Evolutionary conservation across 2,329 filamentous ascomycete species (phyloP), one percentile per base, ranked within the genome.

Genomic region (Ceratocystis lukuohia): DNA sequence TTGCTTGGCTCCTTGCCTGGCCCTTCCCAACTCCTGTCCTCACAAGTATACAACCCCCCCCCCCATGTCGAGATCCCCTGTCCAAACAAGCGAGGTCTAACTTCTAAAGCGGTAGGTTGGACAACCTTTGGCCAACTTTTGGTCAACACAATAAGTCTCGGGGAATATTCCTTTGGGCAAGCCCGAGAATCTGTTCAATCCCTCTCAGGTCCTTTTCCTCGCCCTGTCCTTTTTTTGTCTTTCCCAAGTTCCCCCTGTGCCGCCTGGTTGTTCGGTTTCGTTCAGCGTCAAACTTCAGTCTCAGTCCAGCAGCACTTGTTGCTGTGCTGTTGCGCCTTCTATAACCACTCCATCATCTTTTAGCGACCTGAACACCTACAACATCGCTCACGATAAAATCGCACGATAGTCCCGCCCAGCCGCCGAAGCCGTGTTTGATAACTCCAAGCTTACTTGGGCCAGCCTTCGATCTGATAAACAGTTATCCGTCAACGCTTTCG

Each of bases 51-150:
- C 37, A 5, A 41, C 33, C 48, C 30, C 22, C 22, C 22, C 22
- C 22, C 65, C 65, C 45, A 53, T 66, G 48, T 63, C 25, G 30
- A 46, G 33, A 28, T 62, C 33, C 65, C 65, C 56, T 66, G 65
- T 63, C 25, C 46, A 41, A 30, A n/a, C 61, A 66, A 66, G 65
- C 65, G 65, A 66, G 65, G 64, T 66, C 65, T 41, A 48, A 64
- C 65, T 57, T 64, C 57, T 30, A 64, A 66, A 66, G 61, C 65
- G 22, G 65, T 53, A 66, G 61, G 65, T 50, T 59, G 48, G 61
- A 66, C 65, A 62, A 30, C 50, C 37, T 41, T 41, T 41, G 37
- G 37, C 10, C 37, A 41, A 25, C 25, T 45, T 37, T 63, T 48
- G 61, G 25, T 46, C 61, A 30, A 63, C 46, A 50, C 61, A 63